Evolutionary conservation across 2,329 filamentous ascomycete species (phyloP).

Genomic region (Magnaporthiopsis poae): DNA sequence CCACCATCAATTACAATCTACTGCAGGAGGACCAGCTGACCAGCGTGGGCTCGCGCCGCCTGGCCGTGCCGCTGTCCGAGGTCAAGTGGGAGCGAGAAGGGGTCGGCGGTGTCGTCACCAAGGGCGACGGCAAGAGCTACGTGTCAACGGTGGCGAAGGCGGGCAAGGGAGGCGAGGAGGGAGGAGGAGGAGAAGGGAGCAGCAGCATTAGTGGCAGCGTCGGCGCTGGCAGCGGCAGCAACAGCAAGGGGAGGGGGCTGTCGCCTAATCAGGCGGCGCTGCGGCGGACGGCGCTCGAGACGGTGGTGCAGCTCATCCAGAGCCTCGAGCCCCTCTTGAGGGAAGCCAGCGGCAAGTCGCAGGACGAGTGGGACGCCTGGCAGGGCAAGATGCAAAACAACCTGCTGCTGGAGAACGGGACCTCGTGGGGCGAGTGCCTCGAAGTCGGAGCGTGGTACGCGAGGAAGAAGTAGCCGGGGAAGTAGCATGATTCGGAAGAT

Average conservation of each 20-base stretch:
- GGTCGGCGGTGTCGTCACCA: constrained; percentile 52
- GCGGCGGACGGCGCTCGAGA: constrained; percentile 68
- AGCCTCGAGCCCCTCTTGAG: constrained; percentile 73
- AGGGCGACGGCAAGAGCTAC: constrained; percentile 48
- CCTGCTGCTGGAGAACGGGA: constrained; percentile 67
- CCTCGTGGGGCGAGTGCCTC: constrained; percentile 75
- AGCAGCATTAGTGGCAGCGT: constrained; percentile 7
- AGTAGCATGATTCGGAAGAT: too few relatives aligned
- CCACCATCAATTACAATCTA: constrained; percentile 63
- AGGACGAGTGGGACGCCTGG: constrained; percentile 90
- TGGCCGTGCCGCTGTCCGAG: constrained; percentile 80
- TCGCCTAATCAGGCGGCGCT: constrained; percentile 62
- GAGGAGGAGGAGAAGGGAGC: constrained; percentile 22
- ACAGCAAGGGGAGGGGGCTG: constrained; percentile 39
- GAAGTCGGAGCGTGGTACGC: constrained; percentile 82
- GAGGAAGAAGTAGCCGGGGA: constrained; percentile 48
- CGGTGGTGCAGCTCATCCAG: constrained; percentile 74
- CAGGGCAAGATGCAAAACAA: constrained; percentile 77
- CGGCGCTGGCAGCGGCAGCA: constrained; percentile 21
- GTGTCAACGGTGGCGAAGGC: constrained; percentile 32
- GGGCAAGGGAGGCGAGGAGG: constrained; percentile 30
- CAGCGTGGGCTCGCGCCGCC: constrained; percentile 61
- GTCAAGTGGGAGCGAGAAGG: constrained; percentile 78
- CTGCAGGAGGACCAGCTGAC: constrained; percentile 68
- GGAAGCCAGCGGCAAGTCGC: constrained; percentile 74